phyloP scores from a whole-genome alignment of 345 rosid species.

The Erodium maritimum region DNA sequence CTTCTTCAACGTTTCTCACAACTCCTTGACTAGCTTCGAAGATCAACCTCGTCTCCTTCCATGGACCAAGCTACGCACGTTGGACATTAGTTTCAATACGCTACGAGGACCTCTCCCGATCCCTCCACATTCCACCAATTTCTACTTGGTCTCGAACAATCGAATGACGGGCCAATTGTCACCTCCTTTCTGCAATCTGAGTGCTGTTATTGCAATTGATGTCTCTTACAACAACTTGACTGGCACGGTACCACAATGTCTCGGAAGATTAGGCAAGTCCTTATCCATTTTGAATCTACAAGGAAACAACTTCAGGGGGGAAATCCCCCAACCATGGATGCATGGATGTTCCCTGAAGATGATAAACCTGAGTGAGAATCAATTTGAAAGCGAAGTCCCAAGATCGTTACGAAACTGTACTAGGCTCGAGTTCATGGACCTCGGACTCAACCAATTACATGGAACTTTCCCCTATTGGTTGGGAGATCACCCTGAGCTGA shows the following conservation, averaged over 20 bases:
- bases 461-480: slow-evolving; percentile 8
- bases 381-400: slow-evolving; percentile 9
- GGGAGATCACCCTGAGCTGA: slow-evolving; percentile 1
- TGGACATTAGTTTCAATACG: not conserved
- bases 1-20: not conserved
- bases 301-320: slow-evolving; percentile 13
- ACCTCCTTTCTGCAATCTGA: slow-evolving; percentile 6
- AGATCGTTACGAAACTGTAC: slow-evolving; percentile 5
- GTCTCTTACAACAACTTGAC: slow-evolving; percentile 11
- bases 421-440: not conserved
- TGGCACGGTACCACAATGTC: slow-evolving; percentile 20
- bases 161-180: slow-evolving; percentile 8
- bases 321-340: slow-evolving; percentile 6
- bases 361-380: slow-evolving; percentile 13
- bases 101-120: slow-evolving; percentile 15
- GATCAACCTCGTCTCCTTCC: not conserved
- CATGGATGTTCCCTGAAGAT: not conserved
- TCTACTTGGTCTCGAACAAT: slow-evolving; percentile 14
- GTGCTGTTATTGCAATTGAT: not conserved
- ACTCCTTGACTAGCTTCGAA: slow-evolving; percentile 13
- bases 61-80: not conserved
- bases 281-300: not conserved
- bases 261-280: not conserved
- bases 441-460: not conserved
- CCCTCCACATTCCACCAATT: not conserved